Base-by-base conservation (phyloP, 768 basidiomycete genomes). In the Boletus tylopilopsis region DNA sequence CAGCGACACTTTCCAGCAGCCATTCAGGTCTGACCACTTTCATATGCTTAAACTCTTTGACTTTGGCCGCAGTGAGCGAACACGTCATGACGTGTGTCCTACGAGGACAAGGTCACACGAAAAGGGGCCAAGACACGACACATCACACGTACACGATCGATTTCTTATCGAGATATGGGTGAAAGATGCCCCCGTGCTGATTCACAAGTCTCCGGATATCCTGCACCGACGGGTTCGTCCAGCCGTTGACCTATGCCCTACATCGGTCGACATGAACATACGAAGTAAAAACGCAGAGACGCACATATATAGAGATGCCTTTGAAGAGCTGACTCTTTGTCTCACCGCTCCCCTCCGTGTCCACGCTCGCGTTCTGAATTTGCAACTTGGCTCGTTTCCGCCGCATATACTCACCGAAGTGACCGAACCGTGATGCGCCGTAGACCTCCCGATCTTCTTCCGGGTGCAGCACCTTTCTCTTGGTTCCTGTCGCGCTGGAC, bases 61-160 rank as follows among this genome's bases (percentile, higher is more conserved):
- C 78, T 69, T 98, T 99, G 35, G 84, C 82, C 0, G 91, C 86
- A 0, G 95, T 97, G 37, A 99, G 77, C 27, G 90, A 87, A 55
- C 86, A 87, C 4, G 96, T 95, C 42, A 99, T 74, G 58, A 99
- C 85, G 64, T 96, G 94, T 0, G 94, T 95, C 25, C 90, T 91
- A 59, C 10, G 24, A n/a, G 21, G 13, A 30, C 16, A 30, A 44
- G 21, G 25, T 46, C 36, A 59, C 49, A 16, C 45, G 23, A 4
- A 34, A 48, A 8, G 47, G 18, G 21, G 24, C 15, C 19, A 45
- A n/a, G 16, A 43, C 25, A 43, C 37, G n/a, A 3, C 15, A 29
- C 2, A 7, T 9, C 37, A 23, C 48, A 60, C 85, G 49, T 63
- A 91, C 84, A 87, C 86, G 16, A 82, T 60, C 19, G 81, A 73